Evolutionary conservation across 2,329 filamentous ascomycete species (phyloP).

Genomic region (Westerdykella sp.): DNA sequence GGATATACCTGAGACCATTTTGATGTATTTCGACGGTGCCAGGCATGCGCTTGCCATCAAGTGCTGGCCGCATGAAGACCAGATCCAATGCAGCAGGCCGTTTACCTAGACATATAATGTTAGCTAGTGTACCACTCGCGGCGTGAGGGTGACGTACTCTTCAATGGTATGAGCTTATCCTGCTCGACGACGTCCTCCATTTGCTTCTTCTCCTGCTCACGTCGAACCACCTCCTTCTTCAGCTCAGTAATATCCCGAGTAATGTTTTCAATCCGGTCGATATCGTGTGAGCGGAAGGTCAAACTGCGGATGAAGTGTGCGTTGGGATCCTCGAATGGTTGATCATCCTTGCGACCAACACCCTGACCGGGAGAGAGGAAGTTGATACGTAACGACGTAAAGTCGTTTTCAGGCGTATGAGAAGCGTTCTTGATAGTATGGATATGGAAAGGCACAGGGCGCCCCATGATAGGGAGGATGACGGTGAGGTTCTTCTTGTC

Average conservation of each 20-base stretch:
- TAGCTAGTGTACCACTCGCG: too few species aligned
- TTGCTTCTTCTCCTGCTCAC: conserved; percentile 98
- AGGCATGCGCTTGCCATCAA: conserved; percentile 94
- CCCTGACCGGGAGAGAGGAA: conserved; percentile 95
- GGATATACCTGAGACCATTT: conserved; percentile 91
- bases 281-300: conserved; percentile 88
- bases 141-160: conserved; percentile 55
- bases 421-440: conserved; percentile 98
- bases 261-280: conserved; percentile 82
- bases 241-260: conserved; percentile 90
- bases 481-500: conserved; percentile 87
- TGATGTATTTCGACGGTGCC: conserved; percentile 97
- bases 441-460: conserved; percentile 96
- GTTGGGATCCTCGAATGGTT: conserved; percentile 92
- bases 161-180: conserved; percentile 90
- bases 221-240: conserved; percentile 85
- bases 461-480: conserved; percentile 92
- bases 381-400: conserved; percentile 91
- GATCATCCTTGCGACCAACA: conserved; percentile 93
- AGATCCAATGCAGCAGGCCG: conserved; percentile 82
- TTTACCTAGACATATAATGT: neutral
- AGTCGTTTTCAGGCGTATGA: conserved; percentile 93
- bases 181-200: conserved; percentile 99
- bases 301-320: conserved; percentile 94
- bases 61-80: conserved; percentile 88